Conservation (phyloP, 1,284 basidiomycete species). For the Cutaneotrichosporon sp. region DNA sequence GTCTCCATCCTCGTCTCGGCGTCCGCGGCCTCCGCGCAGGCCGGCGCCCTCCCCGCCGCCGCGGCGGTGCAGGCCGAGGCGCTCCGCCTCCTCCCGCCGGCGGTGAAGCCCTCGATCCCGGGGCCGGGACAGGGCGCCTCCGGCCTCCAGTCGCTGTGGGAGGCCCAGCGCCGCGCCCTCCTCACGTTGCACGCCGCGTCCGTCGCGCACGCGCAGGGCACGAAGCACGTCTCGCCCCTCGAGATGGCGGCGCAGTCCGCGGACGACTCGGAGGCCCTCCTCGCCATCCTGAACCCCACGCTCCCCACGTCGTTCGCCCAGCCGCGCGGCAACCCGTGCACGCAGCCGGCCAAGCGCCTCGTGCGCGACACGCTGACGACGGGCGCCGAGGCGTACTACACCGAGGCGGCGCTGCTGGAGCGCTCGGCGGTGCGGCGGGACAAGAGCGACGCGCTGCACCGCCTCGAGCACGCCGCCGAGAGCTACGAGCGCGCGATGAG, state of each 20-base stretch:
- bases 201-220: slow-evolving; percentile 63
- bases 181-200: slow-evolving; percentile 74
- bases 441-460: slow-evolving; percentile 60
- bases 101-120: slow-evolving; percentile 45
- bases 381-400: slow-evolving; percentile 56
- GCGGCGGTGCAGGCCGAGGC: slow-evolving; percentile 80
- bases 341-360: slow-evolving; percentile 32
- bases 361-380: slow-evolving; percentile 54
- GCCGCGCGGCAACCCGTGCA: slow-evolving; percentile 36
- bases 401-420: slow-evolving; percentile 50
- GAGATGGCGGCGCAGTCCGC: slow-evolving; percentile 64
- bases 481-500: slow-evolving; percentile 63
- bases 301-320: slow-evolving; percentile 45
- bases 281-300: slow-evolving; percentile 57
- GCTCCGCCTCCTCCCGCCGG: slow-evolving; percentile 74
- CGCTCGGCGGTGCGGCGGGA: slow-evolving; percentile 56
- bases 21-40: slow-evolving; percentile 66
- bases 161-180: slow-evolving; percentile 71
- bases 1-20: slow-evolving; percentile 67
- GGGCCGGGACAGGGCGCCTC: slow-evolving; percentile 63
- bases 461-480: slow-evolving; percentile 57
- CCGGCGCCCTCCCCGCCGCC: slow-evolving; percentile 70
- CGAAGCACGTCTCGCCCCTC: slow-evolving; percentile 56
- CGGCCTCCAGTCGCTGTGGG: slow-evolving; percentile 63
- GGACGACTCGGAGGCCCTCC: slow-evolving; percentile 67